Evolutionary conservation across 2,329 filamentous ascomycete species (phyloP), one percentile per base, ranked within the genome.

Genomic region (Aphanocladium album): DNA sequence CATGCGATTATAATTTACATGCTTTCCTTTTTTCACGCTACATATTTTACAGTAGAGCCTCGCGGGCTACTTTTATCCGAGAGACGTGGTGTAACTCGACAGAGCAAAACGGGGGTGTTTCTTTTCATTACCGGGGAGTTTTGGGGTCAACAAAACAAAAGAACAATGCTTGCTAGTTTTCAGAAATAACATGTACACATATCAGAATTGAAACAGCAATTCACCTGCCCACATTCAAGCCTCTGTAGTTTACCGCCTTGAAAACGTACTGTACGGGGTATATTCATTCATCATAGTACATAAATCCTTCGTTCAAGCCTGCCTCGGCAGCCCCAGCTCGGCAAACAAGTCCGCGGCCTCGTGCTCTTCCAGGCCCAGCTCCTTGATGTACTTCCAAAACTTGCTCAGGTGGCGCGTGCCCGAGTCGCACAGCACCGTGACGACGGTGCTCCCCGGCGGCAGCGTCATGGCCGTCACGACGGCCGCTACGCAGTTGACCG

Each of bases 401-500:
- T 93, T 93, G 76, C 88, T 92, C 56, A 95, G 73, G 73, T 95
- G 90, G 64, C 91, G 81, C 11, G 86, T 86, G n/a, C 91, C 89
- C n/a, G 84, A 86, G 75, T 96, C 91, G 72, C 90, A 95, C 8
- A 95, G 76, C n/a, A 96, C 79, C 0, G 91, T 95, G n/a, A 93
- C 89, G 46, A 96, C 84, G 35, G 80, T 81, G 62, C 88, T 89
- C 16, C 80, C 82, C 57, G 76, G 71, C 5, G 84, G 83, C 63
- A 93, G 75, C 46, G 78, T 77, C 70, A 87, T 81, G 27, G 89
- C 90, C 4, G 88, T 80, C 55, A 82, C 82, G 11, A 90, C 87
- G 23, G 90, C 89, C 5, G 89, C 91, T 46, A 90, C 89, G 81
- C 93, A 96, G 73, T 99, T 99, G 57, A 99, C 93, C n/a, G 93